Evolutionary conservation across 257 asterid species (phyloP), one percentile per base, ranked within the genome.

Genomic region (Gentiana straminea): DNA sequence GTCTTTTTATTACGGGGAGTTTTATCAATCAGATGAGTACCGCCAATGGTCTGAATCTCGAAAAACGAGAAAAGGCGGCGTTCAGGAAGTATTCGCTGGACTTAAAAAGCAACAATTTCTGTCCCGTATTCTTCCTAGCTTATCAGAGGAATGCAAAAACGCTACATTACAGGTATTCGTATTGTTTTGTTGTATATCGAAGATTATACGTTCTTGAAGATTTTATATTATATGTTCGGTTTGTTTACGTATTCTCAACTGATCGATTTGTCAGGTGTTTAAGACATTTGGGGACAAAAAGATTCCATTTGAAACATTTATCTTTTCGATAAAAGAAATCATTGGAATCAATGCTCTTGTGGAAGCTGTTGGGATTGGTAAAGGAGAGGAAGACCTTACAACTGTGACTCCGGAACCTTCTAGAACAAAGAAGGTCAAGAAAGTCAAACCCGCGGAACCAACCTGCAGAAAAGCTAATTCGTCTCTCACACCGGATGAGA

Each of bases 321-420:
- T 80, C 52, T 77, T 69, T 62, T 68, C 82, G 37, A 65, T 89
- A 41, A 86, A 79, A 72, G 60, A 71, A 32, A 72, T 81, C 80
- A 76, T 85, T 52, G 94, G 95, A 55, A 58, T 72, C 15, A 46
- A 49, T 49, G 51, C 50, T 55, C 81, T 89, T 4, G 88, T 86
- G 54, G 83, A 84, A 56, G 94, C 90, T 13, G 68, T 89, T n/a
- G 84, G 84, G 36, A 75, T 85, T 39, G 91, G 94, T 34, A 69
- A 66, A 51, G 86, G 80, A 50, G 79, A 77, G 59, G 77, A 68
- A 47, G 95, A 83, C 63, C 84, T 81, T 51, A 83, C 86, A 0
- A 52, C 75, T 51, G 71, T 70, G 81, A 71, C 79, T 38, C 56
- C 72, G 58, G 95, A 84, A 43, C 66, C 83, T 66, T 41, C 64